Percentiles rank a stretch among this genome's conserved stretches.
Conservation (phyloP, 257 asterid genomes). For the Solanum stenotomum region DNA sequence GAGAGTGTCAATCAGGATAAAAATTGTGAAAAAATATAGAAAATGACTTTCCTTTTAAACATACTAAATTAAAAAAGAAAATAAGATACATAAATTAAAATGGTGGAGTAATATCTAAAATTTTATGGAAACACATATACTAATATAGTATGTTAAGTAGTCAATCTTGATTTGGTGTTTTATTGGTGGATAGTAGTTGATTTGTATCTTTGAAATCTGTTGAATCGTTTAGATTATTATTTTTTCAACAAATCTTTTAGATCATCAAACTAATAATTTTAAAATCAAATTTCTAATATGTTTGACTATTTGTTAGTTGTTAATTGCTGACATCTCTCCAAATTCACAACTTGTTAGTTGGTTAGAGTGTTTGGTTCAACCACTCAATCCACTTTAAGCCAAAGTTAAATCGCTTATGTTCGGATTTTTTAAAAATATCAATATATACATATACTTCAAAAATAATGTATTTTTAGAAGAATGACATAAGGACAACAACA, state of each 20-base stretch:
- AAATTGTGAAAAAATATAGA: not conserved
- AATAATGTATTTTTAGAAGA: not conserved
- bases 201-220: not conserved
- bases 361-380: not conserved
- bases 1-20: not conserved
- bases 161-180: not conserved
- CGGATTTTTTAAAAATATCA: fast-evolving
- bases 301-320: not conserved
- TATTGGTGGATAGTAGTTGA: not conserved
- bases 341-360: not conserved
- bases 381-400: not conserved
- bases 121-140: not conserved
- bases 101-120: not conserved
- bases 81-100: not conserved
- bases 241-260: not conserved
- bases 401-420: not conserved
- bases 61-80: not conserved
- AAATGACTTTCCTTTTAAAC: not conserved
- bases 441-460: fast-evolving
- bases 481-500: fast-evolving
- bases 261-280: not conserved
- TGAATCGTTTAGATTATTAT: not conserved
- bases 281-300: not conserved
- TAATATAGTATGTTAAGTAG: not conserved
- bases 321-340: not conserved